Conservation (phyloP, 164 flowering plant species). For the Macadamia integrifolia region DNA sequence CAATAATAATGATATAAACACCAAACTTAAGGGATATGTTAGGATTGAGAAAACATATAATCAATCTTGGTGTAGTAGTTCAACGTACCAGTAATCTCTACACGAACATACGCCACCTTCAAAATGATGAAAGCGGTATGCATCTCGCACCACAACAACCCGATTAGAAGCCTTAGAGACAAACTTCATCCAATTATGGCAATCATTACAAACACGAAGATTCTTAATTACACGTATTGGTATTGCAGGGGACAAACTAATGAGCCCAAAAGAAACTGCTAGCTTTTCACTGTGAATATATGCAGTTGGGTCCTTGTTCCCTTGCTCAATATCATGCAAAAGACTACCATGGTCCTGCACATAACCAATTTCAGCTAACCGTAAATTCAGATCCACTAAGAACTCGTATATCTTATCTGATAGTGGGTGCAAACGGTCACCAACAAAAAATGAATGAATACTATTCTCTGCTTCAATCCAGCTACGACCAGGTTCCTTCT, state of each 20-base stretch:
- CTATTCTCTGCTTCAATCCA: conserved; percentile 27
- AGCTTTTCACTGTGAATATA: conserved; percentile 26
- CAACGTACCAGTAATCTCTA: conserved; percentile 4
- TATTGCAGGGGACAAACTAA: conserved; percentile 16
- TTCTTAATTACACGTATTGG: conserved; percentile 29
- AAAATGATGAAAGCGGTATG: conserved; percentile 18
- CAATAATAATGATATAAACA: too few relatives aligned
- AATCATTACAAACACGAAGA: conserved; percentile 30
- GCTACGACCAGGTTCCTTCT: conserved; percentile 32
- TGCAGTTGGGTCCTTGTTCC: conserved; percentile 17
- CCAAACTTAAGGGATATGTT: too few relatives aligned
- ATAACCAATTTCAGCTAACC: conserved; percentile 20
- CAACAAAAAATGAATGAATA: conserved; percentile 28
- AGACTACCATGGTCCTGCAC: conserved; percentile 12
- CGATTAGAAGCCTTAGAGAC: conserved; percentile 18
- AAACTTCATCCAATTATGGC: conserved; percentile 31
- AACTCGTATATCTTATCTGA: conserved; percentile 17
- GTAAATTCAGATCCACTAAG: conserved; percentile 17
- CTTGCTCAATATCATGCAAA: conserved; percentile 16
- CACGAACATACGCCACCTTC: neutral
- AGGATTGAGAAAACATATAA: neutral
- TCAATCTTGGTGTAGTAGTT: neutral
- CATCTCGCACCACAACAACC: conserved; percentile 23
- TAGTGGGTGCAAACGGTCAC: conserved; percentile 25
- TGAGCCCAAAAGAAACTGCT: conserved; percentile 9